Evolutionary conservation across 352 stramenopile genomes (phyloP), one percentile per base, ranked within the genome.

Genomic region (Pseudoperonospora humuli): DNA sequence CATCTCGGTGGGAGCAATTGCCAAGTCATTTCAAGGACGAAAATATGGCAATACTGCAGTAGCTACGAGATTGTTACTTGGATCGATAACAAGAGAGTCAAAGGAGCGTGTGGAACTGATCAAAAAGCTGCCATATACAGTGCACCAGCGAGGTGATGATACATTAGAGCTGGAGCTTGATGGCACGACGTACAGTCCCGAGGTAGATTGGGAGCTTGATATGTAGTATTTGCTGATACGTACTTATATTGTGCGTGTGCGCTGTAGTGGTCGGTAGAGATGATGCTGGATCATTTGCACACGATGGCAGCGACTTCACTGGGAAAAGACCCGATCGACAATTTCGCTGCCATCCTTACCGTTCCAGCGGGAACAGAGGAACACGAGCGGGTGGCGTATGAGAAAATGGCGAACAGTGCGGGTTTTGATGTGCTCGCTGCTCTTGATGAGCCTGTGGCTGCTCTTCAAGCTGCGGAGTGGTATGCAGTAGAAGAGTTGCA

Each of bases 401-500:
- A 82, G 33, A 63, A 68, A n/a, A 51, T 82, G 5, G 74, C 74
- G 0, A 44, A 65, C 4, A 70, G 59, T 11, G 76, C 74, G 0
- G 74, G 74, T 0, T 86, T 85, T 14, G 57, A 76, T 6, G 65
- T 86, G 9, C 46, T 86, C 31, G 62, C 63, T 20, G 67, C 67
- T 0, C 52, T 89, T 3, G 61, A 77, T 18, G 76, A 89, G 34
- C 65, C 74, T 1, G 46, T 89, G n/a, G 76, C 76, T 8, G 76
- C 71, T 7, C 42, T 86, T 15, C 61, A 84, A 45, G 70, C 71
- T 5, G 67, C 51, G 5, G 72, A 84, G 37, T 57, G 40, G 10
- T 69, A 55, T 7, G 60, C 65, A 4, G 26, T 47, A 2, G 41
- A 75, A 26, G 67, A 77, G 11, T 45, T 67, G 13, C 45, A 25